Base-by-base conservation (phyloP, 495 filamentous ascomycete species). In the Thermothielavioides terrestris region DNA sequence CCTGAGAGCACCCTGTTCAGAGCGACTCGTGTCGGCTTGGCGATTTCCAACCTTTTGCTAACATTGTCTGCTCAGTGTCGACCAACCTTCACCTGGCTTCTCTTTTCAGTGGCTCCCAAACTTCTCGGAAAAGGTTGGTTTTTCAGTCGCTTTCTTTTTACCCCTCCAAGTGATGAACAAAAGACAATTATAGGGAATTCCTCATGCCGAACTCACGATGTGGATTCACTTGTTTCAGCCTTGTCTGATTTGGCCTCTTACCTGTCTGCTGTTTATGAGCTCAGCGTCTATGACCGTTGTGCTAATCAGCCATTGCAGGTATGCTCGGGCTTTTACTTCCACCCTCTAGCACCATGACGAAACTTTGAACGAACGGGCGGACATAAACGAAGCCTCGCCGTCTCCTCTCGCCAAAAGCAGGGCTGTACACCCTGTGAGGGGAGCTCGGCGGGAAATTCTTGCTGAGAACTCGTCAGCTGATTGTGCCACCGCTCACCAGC, bases 401-500 rank as follows among this genome's bases (percentile, higher is more conserved):
- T 67, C 68, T 68, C 74, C 73, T 73, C 78, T 80, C 71, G 65
- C 25, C 69, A 76, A 81, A 80, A 75, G 76, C 76, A 79, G 82
- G 79, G 46, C 79, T 94, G 90, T 88, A 94, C 90, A 83, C 82
- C 82, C 79, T 82, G 85, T 79, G 81, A 74, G 80, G 69, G 78
- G 74, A 71, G 71, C 64, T 64, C 63, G 58, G 60, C 70, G 69
- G 76, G 82, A 82, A 79, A 72, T 85, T 85, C 83, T 90, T 94
- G 89, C 84, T 95, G 89, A 95, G 81, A 94, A 77, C 71, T 92
- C 89, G 88, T 94, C 85, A 86, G 67, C 89, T 94, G 89, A 95
- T 77, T 69, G 67, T 69, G 65, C 74, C 67, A 67, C 66, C 53
- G 56, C 52, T 30, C 47, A 49, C 31, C 42, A 26, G 26, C 30